These are phyloP conservation scores for Xylaria digitata DNA, from an alignment of 2,329 filamentous ascomycete species.

Conservation along the genomic window DNA sequence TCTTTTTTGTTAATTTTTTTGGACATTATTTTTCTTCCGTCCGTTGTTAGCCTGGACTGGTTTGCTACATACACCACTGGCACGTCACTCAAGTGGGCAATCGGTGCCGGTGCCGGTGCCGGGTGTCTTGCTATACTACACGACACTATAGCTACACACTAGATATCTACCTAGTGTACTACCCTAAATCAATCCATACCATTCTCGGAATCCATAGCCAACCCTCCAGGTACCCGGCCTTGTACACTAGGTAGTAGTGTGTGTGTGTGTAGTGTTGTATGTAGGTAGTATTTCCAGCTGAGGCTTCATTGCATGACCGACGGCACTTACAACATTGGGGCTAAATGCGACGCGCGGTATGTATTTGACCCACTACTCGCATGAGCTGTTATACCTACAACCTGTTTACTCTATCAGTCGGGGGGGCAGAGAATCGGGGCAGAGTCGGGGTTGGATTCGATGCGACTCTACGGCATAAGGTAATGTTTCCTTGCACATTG, in stretches of 20 bases:
- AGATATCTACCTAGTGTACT: not conserved
- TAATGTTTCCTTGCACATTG: conserved; percentile 20
- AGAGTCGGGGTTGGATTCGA: conserved; percentile 11
- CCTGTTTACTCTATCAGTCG: not conserved
- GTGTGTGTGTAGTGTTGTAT: no score
- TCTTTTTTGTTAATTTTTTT: no score
- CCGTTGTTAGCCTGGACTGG: not conserved
- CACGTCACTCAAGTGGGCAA: conserved; percentile 18
- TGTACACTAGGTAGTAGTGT: no score
- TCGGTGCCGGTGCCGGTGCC: conserved; percentile 13
- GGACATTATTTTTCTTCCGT: not conserved
- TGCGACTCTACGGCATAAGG: conserved; percentile 16
- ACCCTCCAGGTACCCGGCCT: not conserved
- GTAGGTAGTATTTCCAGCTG: conserved; percentile 3
- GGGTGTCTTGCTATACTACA: not conserved
- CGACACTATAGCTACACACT: no score
- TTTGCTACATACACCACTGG: not conserved
- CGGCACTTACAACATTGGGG: conserved; percentile 23
- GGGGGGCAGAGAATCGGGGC: no score
- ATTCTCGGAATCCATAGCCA: conserved; percentile 17
- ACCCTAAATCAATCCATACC: conserved; percentile 12
- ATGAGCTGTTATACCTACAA: not conserved
- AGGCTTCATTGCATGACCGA: conserved; percentile 18
- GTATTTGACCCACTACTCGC: conserved; percentile 21
- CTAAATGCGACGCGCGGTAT: conserved; percentile 26